phyloP scores from a whole-genome alignment of 2,329 filamentous ascomycete genomes.

The Trichophyton equinum region DNA sequence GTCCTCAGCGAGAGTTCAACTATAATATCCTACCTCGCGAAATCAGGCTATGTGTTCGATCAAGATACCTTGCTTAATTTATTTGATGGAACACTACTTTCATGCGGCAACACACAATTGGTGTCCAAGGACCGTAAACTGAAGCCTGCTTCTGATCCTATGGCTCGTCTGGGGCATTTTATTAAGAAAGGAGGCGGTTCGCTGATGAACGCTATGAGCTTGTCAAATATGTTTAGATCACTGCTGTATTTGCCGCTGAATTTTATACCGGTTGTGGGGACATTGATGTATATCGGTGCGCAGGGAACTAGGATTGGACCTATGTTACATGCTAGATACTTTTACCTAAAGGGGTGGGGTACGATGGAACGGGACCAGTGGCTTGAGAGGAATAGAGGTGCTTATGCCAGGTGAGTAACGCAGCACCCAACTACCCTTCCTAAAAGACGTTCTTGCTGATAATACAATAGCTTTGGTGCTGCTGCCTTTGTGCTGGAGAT shows the following conservation, averaged over 20 bases:
- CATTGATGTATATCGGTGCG: slow-evolving; percentile 62
- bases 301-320: slow-evolving; percentile 52
- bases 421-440: slow-evolving; percentile 3
- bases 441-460: neutral
- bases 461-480: slow-evolving; percentile 47
- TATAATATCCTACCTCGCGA: slow-evolving; percentile 42
- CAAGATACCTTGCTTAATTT: slow-evolving; percentile 75
- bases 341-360: slow-evolving; percentile 79
- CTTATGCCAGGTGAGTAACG: slow-evolving; percentile 63
- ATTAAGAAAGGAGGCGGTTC: slow-evolving; percentile 40
- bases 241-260: slow-evolving; percentile 82
- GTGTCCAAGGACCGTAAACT: slow-evolving; percentile 65
- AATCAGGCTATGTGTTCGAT: slow-evolving; percentile 53
- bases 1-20: slow-evolving; percentile 45
- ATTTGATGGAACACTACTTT: slow-evolving; percentile 61
- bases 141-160: slow-evolving; percentile 41
- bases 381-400: slow-evolving; percentile 56
- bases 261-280: slow-evolving; percentile 82
- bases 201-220: slow-evolving; percentile 33
- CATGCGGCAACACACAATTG: slow-evolving; percentile 44
- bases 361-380: slow-evolving; percentile 52
- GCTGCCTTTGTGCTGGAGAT: slow-evolving; percentile 73
- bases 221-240: slow-evolving; percentile 57
- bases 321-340: slow-evolving; percentile 55
- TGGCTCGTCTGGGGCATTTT: slow-evolving; percentile 46